A percentile compares a stretch with the other conserved stretches of the same genome.
These are phyloP conservation scores for Xerocomus brunneocitrinus DNA, from an alignment of 768 basidiomycete genomes.

Conservation along the genomic window DNA sequence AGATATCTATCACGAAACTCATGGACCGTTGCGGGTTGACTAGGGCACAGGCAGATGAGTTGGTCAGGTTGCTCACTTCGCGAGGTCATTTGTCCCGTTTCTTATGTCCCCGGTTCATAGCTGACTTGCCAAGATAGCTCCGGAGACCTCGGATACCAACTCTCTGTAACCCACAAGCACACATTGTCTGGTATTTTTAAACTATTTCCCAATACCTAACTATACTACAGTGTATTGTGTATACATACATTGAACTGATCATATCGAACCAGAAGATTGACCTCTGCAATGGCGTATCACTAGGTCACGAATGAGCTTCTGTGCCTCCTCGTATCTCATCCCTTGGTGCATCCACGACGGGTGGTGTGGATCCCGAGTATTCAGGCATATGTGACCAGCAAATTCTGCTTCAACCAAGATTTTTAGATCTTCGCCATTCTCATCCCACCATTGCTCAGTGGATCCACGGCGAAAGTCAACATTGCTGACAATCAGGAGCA, in stretches of 20 bases:
- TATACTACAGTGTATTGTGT: constrained; percentile 2
- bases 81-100: background rate
- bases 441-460: constrained; percentile 18
- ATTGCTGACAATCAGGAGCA: constrained; percentile 17
- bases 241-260: background rate
- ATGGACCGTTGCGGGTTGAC: constrained; percentile 14
- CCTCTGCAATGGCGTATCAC: constrained; percentile 11
- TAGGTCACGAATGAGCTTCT: constrained; percentile 9
- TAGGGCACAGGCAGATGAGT: constrained; percentile 17
- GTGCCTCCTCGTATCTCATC: constrained; percentile 16
- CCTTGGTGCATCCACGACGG: constrained; percentile 18
- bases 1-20: constrained; percentile 8
- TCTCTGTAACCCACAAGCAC: too few species aligned
- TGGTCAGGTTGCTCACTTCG: constrained; percentile 9
- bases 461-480: constrained; percentile 16
- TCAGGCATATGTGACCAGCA: constrained; percentile 16
- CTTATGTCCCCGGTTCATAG: background rate
- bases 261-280: background rate
- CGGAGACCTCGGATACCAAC: background rate
- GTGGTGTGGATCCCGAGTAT: constrained; percentile 11
- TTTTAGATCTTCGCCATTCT: constrained; percentile 8
- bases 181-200: background rate
- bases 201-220: background rate
- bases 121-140: constrained; percentile 2
- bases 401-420: constrained; percentile 8